Conservation (phyloP, 805 yeast species). For the Yamadazyma sp. region DNA sequence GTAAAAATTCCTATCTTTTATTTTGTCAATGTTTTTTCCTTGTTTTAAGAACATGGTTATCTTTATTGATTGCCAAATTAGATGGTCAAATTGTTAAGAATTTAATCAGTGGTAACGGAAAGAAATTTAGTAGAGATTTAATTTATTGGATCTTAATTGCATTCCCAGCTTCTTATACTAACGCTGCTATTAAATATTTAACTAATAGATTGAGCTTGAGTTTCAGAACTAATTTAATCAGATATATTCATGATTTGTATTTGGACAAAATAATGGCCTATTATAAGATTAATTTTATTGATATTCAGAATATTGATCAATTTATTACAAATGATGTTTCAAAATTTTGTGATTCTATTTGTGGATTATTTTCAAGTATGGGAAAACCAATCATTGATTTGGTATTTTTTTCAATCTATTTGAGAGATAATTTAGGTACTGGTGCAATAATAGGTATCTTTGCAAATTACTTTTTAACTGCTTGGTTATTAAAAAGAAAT, state of each 20-base stretch:
- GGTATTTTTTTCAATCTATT: conserved; percentile 76
- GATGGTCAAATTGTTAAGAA: conserved; percentile 93
- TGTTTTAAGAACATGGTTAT: conserved; percentile 80
- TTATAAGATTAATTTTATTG: conserved; percentile 64
- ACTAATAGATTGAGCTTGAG: conserved; percentile 75
- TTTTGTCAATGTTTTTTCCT: conserved; percentile 71
- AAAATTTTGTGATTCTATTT: conserved; percentile 74
- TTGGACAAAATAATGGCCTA: conserved; percentile 77
- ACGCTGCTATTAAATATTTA: conserved; percentile 81
- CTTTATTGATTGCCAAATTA: conserved; percentile 77
- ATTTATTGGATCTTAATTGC: conserved; percentile 87
- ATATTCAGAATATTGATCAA: conserved; percentile 70
- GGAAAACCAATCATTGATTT: conserved; percentile 91
- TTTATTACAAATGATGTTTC: conserved; percentile 83
- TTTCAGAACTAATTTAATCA: conserved; percentile 77
- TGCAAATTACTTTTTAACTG: conserved; percentile 76
- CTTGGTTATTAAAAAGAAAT: conserved; percentile 62
- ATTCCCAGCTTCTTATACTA: conserved; percentile 89
- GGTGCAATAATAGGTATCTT: conserved; percentile 83
- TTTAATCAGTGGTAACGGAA: conserved; percentile 76
- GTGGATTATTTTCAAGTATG: conserved; percentile 79
- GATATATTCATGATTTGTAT: conserved; percentile 89
- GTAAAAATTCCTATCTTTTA: conserved; percentile 64
- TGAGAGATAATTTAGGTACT: conserved; percentile 82
- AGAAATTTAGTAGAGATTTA: conserved; percentile 71